A percentile compares a stretch with the other conserved stretches of the same genome.
These are phyloP conservation scores for Leccinum uliginosum DNA, from an alignment of 768 basidiomycete species.

Conservation along the genomic window DNA sequence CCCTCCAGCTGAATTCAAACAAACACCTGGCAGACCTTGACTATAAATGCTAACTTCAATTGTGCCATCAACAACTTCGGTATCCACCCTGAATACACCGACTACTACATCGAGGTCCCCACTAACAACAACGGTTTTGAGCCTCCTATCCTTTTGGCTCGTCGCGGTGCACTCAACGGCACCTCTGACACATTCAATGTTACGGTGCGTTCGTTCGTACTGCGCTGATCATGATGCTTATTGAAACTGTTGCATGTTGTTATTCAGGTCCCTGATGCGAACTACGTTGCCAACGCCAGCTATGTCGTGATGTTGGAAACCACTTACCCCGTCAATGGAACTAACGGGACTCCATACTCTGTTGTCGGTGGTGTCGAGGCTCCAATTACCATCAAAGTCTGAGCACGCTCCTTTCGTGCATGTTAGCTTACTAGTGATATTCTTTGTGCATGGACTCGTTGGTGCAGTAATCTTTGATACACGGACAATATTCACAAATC, in stretches of 20 bases:
- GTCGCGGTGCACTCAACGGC: background rate
- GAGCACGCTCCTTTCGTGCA: background rate
- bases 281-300: conserved; percentile 13
- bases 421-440: too few species aligned
- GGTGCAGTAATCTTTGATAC: too few species aligned
- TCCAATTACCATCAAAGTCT: conserved; percentile 15
- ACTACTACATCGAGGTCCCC: conserved; percentile 33
- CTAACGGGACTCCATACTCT: background rate
- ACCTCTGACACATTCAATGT: background rate
- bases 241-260: background rate
- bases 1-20: conserved; percentile 1
- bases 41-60: conserved; percentile 21
- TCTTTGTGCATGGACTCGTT: too few species aligned
- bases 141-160: conserved; percentile 26
- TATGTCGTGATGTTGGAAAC: conserved; percentile 18
- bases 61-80: conserved; percentile 22
- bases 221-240: background rate
- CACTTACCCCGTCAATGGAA: conserved; percentile 21
- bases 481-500: too few species aligned
- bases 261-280: conserved; percentile 18
- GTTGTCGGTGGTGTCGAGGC: background rate
- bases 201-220: background rate
- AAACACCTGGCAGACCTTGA: conserved; percentile 14
- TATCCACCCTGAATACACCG: conserved; percentile 22
- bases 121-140: conserved; percentile 28